Evolutionary conservation across 768 basidiomycete genomes (phyloP).

Genomic region (Aureoboletus auriporus): DNA sequence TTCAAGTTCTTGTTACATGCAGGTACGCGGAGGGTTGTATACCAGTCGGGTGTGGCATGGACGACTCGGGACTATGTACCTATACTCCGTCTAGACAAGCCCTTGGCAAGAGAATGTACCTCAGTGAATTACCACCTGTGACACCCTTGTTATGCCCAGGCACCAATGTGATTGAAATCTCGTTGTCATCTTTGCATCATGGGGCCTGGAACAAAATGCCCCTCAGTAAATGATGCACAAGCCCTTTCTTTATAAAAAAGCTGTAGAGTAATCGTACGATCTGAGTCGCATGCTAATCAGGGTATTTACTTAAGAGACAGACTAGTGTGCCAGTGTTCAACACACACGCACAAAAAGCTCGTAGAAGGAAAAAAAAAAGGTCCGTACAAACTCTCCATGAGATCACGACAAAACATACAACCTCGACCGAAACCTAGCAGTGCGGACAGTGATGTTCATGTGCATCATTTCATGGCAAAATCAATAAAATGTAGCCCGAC

Average conservation of each 20-base stretch:
- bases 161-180: too few relatives aligned
- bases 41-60: too few relatives aligned
- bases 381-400: slow-evolving; percentile 9
- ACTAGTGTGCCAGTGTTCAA: slow-evolving; percentile 23
- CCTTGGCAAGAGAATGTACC: too few relatives aligned
- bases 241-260: background rate
- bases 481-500: background rate
- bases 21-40: too few relatives aligned
- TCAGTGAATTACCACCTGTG: too few relatives aligned
- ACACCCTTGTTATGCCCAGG: too few relatives aligned
- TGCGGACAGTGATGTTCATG: background rate
- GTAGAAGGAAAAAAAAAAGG: background rate
- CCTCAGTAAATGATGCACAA: background rate
- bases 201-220: too few relatives aligned
- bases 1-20: too few relatives aligned
- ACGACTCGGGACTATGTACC: too few relatives aligned
- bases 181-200: too few relatives aligned
- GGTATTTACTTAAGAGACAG: slow-evolving; percentile 20
- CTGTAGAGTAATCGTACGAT: slow-evolving; percentile 17
- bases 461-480: slow-evolving; percentile 3
- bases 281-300: background rate
- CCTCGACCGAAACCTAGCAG: background rate
- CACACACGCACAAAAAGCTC: slow-evolving; percentile 14
- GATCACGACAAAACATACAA: slow-evolving; percentile 1
- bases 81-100: too few relatives aligned